phyloP scores from a whole-genome alignment of 2,329 filamentous ascomycete genomes.

The Monosporascus sp. region DNA sequence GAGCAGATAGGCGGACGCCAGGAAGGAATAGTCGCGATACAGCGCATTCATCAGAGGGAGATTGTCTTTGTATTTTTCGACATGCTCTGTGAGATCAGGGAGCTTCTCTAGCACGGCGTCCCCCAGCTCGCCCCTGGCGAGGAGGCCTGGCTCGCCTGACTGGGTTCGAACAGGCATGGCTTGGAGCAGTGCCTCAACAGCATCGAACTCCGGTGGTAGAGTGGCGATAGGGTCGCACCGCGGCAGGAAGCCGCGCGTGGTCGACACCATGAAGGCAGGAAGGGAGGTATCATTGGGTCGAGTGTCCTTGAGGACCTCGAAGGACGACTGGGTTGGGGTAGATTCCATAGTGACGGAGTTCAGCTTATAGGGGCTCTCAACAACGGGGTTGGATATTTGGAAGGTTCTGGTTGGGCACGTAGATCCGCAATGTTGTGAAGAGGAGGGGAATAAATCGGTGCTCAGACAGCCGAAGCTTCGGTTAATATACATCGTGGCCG shows the following conservation, averaged over 20 bases:
- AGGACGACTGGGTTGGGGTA: constrained; percentile 31
- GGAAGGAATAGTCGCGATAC: constrained; percentile 87
- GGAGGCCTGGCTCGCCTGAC: constrained; percentile 68
- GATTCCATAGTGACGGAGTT: constrained; percentile 5
- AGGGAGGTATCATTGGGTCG: constrained; percentile 56
- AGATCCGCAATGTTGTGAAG: not conserved
- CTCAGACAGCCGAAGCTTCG: constrained; percentile 12
- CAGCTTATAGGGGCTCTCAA: not conserved
- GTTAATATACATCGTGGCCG: constrained; percentile 27
- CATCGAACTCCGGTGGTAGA: constrained; percentile 68
- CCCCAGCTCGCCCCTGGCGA: constrained; percentile 69
- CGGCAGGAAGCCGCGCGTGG: constrained; percentile 67
- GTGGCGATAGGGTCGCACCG: constrained; percentile 55
- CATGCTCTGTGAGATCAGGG: constrained; percentile 66
- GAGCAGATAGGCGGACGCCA: constrained; percentile 82
- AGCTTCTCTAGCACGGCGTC: constrained; percentile 68
- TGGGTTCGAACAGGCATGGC: constrained; percentile 62
- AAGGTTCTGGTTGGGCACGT: not conserved
- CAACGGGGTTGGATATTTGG: not conserved
- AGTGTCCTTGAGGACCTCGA: constrained; percentile 59
- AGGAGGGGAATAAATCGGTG: constrained; percentile 3
- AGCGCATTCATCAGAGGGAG: constrained; percentile 77
- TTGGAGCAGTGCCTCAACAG: constrained; percentile 51
- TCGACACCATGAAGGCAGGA: constrained; percentile 75
- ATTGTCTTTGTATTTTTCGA: constrained; percentile 69